Conservation (phyloP, 1,284 basidiomycete species). For the Cutaneotrichosporon cutaneum region DNA sequence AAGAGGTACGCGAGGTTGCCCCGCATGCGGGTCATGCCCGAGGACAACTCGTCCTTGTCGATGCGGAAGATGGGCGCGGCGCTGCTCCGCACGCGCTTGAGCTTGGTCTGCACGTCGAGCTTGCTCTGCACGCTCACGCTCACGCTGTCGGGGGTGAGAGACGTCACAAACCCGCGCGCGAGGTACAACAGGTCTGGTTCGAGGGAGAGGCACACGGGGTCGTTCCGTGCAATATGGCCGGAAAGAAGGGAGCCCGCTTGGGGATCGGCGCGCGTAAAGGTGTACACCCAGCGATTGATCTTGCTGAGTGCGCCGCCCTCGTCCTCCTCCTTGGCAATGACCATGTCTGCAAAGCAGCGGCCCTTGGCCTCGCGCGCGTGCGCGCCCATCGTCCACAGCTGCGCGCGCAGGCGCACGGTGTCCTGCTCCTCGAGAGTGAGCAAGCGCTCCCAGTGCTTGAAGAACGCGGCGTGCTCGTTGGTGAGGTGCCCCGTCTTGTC, state of each 20-base stretch:
- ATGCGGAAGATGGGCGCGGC: constrained; percentile 69
- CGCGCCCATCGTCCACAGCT: constrained; percentile 90
- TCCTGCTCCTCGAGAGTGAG: constrained; percentile 88
- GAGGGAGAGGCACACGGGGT: constrained; percentile 79
- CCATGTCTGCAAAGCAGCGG: constrained; percentile 74
- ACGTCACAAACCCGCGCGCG: constrained; percentile 76
- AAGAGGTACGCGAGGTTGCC: constrained; percentile 89
- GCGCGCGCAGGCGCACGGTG: constrained; percentile 73
- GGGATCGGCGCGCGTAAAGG: constrained; percentile 58
- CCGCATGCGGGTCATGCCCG: constrained; percentile 81
- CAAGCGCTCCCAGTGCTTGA: constrained; percentile 84
- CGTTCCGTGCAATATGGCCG: constrained; percentile 74
- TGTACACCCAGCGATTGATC: constrained; percentile 62
- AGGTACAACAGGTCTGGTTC: constrained; percentile 81
- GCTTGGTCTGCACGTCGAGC: constrained; percentile 62
- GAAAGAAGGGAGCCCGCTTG: constrained; percentile 61
- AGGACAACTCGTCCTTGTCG: constrained; percentile 87
- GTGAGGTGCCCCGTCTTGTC: constrained; percentile 80
- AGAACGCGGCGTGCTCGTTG: constrained; percentile 69
- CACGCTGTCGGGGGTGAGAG: constrained; percentile 65
- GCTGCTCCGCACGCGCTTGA: constrained; percentile 50
- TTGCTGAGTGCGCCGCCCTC: constrained; percentile 50
- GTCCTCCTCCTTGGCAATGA: constrained; percentile 57
- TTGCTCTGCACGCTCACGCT: constrained; percentile 77
- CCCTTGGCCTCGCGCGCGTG: constrained; percentile 74